These are phyloP conservation scores for Allium fistulosum DNA, from an alignment of 106 monocot species.

Conservation along the genomic window DNA sequence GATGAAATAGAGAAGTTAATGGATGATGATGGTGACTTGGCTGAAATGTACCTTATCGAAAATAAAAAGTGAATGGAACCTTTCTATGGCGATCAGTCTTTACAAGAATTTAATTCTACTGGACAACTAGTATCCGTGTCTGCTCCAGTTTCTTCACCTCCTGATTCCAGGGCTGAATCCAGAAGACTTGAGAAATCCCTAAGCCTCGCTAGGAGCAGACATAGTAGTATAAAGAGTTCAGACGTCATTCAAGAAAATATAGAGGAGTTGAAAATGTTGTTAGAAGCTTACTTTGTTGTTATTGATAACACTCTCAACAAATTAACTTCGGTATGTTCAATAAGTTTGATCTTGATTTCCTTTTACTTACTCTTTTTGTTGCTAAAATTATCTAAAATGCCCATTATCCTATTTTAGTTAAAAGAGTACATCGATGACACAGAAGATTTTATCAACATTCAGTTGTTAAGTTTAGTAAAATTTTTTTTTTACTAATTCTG, in stretches of 20 bases:
- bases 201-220: constrained; percentile 20
- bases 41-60: constrained; percentile 68
- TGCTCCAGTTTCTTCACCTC: not conserved
- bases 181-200: too few relatives aligned
- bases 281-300: constrained; percentile 71
- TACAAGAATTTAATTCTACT: too few relatives aligned
- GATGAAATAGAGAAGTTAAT: constrained; percentile 73
- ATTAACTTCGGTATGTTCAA: constrained; percentile 40
- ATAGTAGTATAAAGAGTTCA: constrained; percentile 38
- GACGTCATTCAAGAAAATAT: constrained; percentile 26
- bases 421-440: too few relatives aligned
- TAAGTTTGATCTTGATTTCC: too few relatives aligned
- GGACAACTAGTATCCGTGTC: not conserved
- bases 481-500: too few relatives aligned
- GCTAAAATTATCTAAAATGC: too few relatives aligned
- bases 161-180: too few relatives aligned
- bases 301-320: constrained; percentile 63
- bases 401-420: too few relatives aligned
- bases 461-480: too few relatives aligned
- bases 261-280: constrained; percentile 58
- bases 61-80: constrained; percentile 24
- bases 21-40: constrained; percentile 76
- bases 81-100: not conserved
- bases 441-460: too few relatives aligned
- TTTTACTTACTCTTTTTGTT: too few relatives aligned